Base-by-base conservation (phyloP, 768 basidiomycete species). In the Tephrocybe sp. region DNA sequence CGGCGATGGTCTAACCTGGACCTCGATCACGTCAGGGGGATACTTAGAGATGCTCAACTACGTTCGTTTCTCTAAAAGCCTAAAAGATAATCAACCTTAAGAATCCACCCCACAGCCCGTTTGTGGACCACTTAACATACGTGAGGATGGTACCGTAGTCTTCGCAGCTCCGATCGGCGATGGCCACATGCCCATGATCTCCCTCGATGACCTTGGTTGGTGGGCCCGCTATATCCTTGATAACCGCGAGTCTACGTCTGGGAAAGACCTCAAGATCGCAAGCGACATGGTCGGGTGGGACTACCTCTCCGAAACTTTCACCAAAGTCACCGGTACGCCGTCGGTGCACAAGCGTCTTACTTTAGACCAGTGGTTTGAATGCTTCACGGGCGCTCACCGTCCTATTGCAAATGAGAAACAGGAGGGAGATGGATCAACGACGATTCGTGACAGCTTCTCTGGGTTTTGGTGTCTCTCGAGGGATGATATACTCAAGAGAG, bases 31-130 rank as follows among this genome's bases (percentile, higher is more conserved):
- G 2, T 66, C 71, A 0, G 69, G 72, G 1, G 69, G 69, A 7
- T 74, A 74, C 53, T 65, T 72, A 54, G 72, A 75, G 38, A 72
- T 73, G 66, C 61, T 73, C n/a, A 59, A 67, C 31, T 62, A 60
- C 27, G 73, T 74, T 42, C 19, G 69, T 61, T 15, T 22, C 1
- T 11, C 7, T 15, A 11, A 30, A 5, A n/a, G 15, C 2, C 3
- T 21, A 9, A 23, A 5, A 2, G 9, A 23, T 4, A 22, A 10
- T 23, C 4, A 11, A 4, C 13, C 19, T 5, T 33, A 24, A 13
- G 36, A 13, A 18, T 15, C 33, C n/a, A n/a, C n/a, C 22, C 22
- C 30, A n/a, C 21, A 67, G 62, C 57, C 56, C 27, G 50, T 70
- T 16, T 66, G 69, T 52, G 63, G 59, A 3, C 71, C 71, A 0